Evolutionary conservation across 371 early-diverging fungal species (phyloP).

Genomic region (Quaeritorhiza haematococci): DNA sequence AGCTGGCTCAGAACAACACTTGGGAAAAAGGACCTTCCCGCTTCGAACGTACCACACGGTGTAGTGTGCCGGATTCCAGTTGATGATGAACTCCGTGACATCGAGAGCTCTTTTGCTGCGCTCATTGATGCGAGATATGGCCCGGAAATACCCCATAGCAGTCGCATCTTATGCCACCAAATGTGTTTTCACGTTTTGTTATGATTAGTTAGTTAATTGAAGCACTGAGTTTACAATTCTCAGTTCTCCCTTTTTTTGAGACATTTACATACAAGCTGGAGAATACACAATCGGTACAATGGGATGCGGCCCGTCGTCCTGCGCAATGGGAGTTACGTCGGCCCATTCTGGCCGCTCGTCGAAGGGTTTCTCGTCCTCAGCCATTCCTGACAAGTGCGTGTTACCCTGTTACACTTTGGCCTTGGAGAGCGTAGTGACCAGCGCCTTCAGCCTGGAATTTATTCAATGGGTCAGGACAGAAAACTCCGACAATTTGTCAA

Average conservation of each 20-base stretch:
- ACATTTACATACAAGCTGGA: slow-evolving; percentile 69
- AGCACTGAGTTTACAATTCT: neutral
- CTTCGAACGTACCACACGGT: slow-evolving; percentile 74
- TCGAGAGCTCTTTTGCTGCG: slow-evolving; percentile 70
- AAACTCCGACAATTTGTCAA: too few species aligned
- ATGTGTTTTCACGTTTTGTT: too few species aligned
- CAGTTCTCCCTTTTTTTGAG: slow-evolving; percentile 1
- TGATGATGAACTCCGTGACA: slow-evolving; percentile 74
- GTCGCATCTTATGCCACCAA: too few species aligned
- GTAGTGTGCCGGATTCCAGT: slow-evolving; percentile 87
- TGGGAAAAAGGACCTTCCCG: neutral
- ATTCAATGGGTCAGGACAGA: too few species aligned
- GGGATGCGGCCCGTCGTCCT: slow-evolving; percentile 85
- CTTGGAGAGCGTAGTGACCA: too few species aligned
- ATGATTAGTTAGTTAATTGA: neutral
- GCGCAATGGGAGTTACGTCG: slow-evolving; percentile 76
- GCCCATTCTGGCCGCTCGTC: slow-evolving; percentile 58
- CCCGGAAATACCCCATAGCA: slow-evolving; percentile 89
- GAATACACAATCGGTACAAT: slow-evolving; percentile 86
- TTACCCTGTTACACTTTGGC: too few species aligned
- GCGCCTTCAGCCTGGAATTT: too few species aligned
- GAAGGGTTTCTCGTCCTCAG: too few species aligned
- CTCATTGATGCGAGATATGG: slow-evolving; percentile 65
- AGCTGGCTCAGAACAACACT: neutral
- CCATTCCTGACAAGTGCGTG: too few species aligned